These are phyloP conservation scores for Cotoneaster glaucophyllus DNA, from an alignment of 306 rosid species.

Conservation along the genomic window DNA sequence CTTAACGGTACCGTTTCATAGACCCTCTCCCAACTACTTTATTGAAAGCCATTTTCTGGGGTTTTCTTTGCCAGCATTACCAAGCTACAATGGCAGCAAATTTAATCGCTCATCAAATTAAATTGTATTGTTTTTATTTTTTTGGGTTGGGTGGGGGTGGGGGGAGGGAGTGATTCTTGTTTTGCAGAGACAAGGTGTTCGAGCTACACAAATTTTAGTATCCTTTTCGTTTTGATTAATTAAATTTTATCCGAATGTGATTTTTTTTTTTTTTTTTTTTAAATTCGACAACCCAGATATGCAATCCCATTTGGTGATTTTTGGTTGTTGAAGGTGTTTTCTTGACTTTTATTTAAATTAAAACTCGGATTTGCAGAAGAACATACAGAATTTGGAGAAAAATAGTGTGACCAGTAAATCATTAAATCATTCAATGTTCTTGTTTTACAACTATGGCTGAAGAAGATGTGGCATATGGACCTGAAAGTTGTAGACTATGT, in stretches of 20 bases:
- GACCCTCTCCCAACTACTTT: not conserved
- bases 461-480: no score
- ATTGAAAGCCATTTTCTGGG: not conserved
- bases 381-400: conserved; percentile 68
- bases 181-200: conserved; percentile 82
- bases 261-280: no score
- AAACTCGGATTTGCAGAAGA: conserved; percentile 71
- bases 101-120: not conserved
- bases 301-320: not conserved
- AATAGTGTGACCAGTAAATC: conserved; percentile 60
- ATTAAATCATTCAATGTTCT: not conserved
- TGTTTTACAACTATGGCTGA: not conserved
- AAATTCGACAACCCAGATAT: not conserved
- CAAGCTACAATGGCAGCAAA: not conserved
- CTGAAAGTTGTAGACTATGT: no score
- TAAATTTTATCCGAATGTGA: no score
- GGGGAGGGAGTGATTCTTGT: not conserved
- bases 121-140: not conserved
- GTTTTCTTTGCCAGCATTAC: not conserved
- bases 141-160: no score
- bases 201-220: conserved; percentile 82
- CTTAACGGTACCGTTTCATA: conserved; percentile 47
- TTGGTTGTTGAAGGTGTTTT: conserved; percentile 7
- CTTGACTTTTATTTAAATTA: conserved; percentile 38
- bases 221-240: conserved; percentile 35